Conservation (phyloP, 345 rosid genomes). For the Acer yangbiense region DNA sequence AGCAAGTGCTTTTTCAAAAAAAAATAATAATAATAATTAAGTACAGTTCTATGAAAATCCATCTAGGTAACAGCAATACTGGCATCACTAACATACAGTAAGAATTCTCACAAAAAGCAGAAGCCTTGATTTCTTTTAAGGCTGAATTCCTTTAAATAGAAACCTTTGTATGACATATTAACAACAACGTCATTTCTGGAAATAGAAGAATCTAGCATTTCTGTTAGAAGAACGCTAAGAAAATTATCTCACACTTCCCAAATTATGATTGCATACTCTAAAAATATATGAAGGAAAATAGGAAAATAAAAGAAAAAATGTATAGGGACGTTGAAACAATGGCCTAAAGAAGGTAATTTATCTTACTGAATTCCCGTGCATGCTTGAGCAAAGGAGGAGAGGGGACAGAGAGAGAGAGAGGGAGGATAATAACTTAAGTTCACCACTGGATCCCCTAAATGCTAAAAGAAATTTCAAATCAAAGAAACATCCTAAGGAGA, state of each 20-base stretch:
- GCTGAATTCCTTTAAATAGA: background rate
- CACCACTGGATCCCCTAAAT: background rate
- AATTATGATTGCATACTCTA: constrained; percentile 10
- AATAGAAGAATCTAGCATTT: background rate
- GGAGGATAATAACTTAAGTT: background rate
- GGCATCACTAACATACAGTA: background rate
- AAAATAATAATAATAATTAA: background rate
- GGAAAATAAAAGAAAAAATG: background rate
- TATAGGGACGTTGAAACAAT: background rate
- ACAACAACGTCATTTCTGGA: background rate
- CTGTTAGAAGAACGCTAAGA: background rate
- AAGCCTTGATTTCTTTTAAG: background rate
- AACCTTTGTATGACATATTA: background rate
- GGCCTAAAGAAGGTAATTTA: background rate
- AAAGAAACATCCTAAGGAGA: background rate
- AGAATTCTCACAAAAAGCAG: background rate
- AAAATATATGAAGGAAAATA: background rate
- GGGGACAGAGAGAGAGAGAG: background rate
- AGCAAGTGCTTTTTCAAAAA: background rate
- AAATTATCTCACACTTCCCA: background rate
- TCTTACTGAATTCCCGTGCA: background rate
- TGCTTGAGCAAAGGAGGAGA: background rate
- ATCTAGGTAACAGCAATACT: background rate
- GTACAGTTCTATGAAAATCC: background rate
- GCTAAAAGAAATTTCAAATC: background rate